A percentile compares a stretch with the other conserved stretches of the same genome.
These are phyloP conservation scores for Suhomyces sp. DNA, from an alignment of 805 yeast genomes.

Conservation along the genomic window DNA sequence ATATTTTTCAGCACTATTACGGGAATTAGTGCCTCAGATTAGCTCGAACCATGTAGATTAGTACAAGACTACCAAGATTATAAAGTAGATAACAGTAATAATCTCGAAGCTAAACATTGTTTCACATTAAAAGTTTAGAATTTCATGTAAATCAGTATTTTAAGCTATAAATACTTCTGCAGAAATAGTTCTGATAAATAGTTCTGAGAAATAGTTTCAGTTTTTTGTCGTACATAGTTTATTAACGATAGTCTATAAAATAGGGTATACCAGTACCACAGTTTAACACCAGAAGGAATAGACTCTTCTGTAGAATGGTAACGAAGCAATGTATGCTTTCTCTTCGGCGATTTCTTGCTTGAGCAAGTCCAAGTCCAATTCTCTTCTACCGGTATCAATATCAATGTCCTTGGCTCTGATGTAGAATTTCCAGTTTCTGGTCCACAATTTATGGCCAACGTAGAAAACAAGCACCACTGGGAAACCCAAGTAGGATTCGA, in stretches of 20 bases:
- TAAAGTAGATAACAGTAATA: no score
- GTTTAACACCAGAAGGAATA: conserved; percentile 56
- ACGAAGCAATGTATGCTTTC: conserved; percentile 44
- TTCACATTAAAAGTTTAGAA: no score
- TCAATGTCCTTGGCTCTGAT: conserved; percentile 51
- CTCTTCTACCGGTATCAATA: conserved; percentile 62
- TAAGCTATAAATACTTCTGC: no score
- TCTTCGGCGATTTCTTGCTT: conserved; percentile 59
- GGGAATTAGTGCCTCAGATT: no score
- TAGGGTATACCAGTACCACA: not conserved
- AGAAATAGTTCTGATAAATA: no score
- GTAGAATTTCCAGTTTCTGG: conserved; percentile 43
- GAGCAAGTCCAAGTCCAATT: conserved; percentile 53
- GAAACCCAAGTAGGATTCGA: conserved; percentile 46
- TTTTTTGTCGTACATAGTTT: no score
- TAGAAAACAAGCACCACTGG: conserved; percentile 44
- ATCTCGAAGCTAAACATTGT: no score
- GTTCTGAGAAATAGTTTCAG: no score
- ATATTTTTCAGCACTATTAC: no score
- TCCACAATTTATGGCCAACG: conserved; percentile 45
- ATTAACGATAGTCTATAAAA: not conserved
- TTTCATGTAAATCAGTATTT: no score
- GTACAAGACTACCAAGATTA: no score
- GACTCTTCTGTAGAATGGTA: conserved; percentile 46
- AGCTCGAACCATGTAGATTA: no score